Base-by-base conservation (phyloP, 306 rosid genomes). In the Oemleria cerasiformis region DNA sequence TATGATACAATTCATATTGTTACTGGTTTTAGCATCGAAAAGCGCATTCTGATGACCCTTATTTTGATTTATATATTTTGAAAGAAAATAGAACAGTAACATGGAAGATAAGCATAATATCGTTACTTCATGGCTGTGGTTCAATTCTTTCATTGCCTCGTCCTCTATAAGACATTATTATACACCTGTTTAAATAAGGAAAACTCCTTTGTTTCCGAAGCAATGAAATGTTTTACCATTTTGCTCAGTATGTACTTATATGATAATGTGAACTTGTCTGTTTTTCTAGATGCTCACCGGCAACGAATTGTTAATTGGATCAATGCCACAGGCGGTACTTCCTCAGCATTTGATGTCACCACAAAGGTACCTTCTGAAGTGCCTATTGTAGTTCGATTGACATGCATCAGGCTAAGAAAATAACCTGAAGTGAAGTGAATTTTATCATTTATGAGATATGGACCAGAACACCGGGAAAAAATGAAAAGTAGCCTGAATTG, bases 321-420 rank as follows among this genome's bases (percentile, higher is more conserved):
- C 86, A 87, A 87, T 68, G 96, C 92, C 48, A 82, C 92, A 8
- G 89, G 85, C 13, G 91, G 92, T 4, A 80, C 89, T 79, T 85
- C 96, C 42, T 82, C 89, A 5, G 96, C 92, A 68, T 90, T 90
- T 77, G 96, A 90, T 79, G 84, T 90, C 63, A 90, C 96, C 8
- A 87, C 92, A 68, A 90, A 90, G 92, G 93, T 83, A 85, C 67
- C 66, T 61, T 77, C 56, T 64, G 21, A 17, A 42, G 42, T 25
- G 56, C 50, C 44, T 54, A 30, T 19, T 16, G 70, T 51, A 53
- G 13, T 45, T 25, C 8, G 13, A 47, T 43, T n/a, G 72, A n/a
- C 41, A 12, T 8, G 54, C 15, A 42, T 34, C 11, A 44, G 38
- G 25, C 56, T 65, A 41, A 38, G 42, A 13, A 39, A 12, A 39